Evolutionary conservation across 306 rosid species (phyloP), one percentile per base, ranked within the genome.

Genomic region (Begonia fuchsioides): DNA sequence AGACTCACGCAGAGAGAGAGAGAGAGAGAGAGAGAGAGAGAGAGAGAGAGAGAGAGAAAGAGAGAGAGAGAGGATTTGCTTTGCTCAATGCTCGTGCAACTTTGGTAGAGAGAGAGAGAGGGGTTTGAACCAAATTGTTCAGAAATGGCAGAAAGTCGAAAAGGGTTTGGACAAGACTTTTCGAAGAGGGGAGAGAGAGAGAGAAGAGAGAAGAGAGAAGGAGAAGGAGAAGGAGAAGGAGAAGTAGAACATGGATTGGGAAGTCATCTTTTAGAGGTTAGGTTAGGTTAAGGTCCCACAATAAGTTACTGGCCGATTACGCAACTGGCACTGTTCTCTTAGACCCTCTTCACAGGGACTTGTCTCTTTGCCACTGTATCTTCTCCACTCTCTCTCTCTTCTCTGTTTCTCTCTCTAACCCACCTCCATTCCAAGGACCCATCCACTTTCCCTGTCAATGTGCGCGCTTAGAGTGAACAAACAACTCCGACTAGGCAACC

Each of bases 91-190:
- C n/a, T n/a, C n/a, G n/a, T n/a, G n/a, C n/a, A n/a, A n/a, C n/a
- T n/a, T n/a, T n/a, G n/a, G n/a, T n/a, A n/a, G n/a, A 63, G 52
- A 68, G 73, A 59, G 57, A 32, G 40, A 53, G 82, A 73, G 54
- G 74, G 57, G 73, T 76, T 77, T 73, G 56, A 66, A 19, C 61
- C 65, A 54, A 69, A 70, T 71, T 67, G 72, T 58, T 45, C 53
- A 19, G 69, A 62, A 65, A 54, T 69, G 76, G 82, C 61, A 61
- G 77, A 86, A 78, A 78, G 85, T n/a, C n/a, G n/a, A n/a, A n/a
- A n/a, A n/a, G n/a, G n/a, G n/a, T n/a, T n/a, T n/a, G n/a, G n/a
- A n/a, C 54, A 54, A 60, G 71, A 71, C 66, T 78, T 76, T 76
- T 63, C 68, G 67, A 78, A 71, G 81, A 73, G 55, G 10, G 52